phyloP scores from a whole-genome alignment of 2,329 filamentous ascomycete genomes.

The Alternaria sp. region DNA sequence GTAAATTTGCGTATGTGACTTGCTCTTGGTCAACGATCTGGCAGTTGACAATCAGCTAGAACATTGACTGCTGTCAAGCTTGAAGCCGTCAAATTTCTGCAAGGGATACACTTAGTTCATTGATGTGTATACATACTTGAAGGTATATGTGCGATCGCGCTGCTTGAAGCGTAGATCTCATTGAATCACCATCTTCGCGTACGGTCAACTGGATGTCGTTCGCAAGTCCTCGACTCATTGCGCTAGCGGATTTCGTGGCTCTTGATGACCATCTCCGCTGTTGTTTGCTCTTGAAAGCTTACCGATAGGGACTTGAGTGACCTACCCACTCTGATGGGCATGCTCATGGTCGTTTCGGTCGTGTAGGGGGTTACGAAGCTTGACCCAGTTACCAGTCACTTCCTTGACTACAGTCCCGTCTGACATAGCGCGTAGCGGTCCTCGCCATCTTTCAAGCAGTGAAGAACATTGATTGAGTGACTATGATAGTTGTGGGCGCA shows the following conservation, averaged over 20 bases:
- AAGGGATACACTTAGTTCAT: not conserved
- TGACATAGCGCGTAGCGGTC: slow-evolving; percentile 7
- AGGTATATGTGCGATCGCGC: not conserved
- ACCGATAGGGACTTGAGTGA: not conserved
- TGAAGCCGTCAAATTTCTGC: not conserved
- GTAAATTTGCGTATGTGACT: not conserved
- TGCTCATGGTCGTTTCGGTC: slow-evolving; percentile 1
- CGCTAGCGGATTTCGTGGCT: slow-evolving; percentile 7
- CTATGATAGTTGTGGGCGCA: slow-evolving; percentile 2
- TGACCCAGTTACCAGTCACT: slow-evolving; percentile 17
- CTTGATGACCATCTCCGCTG: slow-evolving; percentile 14
- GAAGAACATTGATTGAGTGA: not conserved
- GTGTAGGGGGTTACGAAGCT: slow-evolving; percentile 11
- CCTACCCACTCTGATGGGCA: not conserved
- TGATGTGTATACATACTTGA: not conserved
- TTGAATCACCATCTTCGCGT: not conserved
- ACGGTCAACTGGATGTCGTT: not conserved
- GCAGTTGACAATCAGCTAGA: not conserved
- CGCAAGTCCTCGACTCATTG: not conserved
- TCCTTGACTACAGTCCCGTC: slow-evolving; percentile 16
- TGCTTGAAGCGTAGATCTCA: not conserved
- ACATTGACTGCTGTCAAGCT: not conserved
- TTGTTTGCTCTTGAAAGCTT: slow-evolving; percentile 18
- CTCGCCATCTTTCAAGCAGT: slow-evolving; percentile 3
- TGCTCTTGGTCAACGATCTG: not conserved